Base-by-base conservation (phyloP, 2,329 filamentous ascomycete genomes). In the Polychaeton citri region DNA sequence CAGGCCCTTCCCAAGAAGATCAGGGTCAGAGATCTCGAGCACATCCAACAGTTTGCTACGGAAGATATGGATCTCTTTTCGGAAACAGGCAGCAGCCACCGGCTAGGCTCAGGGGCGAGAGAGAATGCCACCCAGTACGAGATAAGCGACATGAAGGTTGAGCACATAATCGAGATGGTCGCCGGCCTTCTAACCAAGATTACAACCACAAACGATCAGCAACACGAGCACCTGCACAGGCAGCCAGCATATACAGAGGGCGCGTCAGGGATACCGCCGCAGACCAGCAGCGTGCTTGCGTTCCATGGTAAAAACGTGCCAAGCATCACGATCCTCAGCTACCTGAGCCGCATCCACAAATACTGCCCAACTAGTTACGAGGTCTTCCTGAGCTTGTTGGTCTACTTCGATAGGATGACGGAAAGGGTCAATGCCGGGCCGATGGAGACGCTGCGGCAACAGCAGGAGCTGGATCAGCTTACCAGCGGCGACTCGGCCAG, bases 371-470 rank as follows among this genome's bases (percentile, higher is more conserved):
- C 90, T 5, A 96, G 90, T 1, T 98, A 94, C 56, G 90, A 98
- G 60, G 90, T 98, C 0, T 98, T 98, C 54, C 65, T 98, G 41
- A 95, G 87, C 55, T 63, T 98, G 51, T 64, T 98, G 37, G 87
- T 98, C 20, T 98, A 96, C 61, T 98, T 98, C 61, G 90, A 98
- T 58, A 81, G 90, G 43, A 98, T 98, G 90, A 95, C 88, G 30
- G 90, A 96, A 58, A 74, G 85, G 39, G 86, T 96, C 40, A 96
- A 96, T 55, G 79, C 81, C 31, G 71, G 79, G 39, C 80, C 85
- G 5, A 71, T 81, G 57, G 75, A 80, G 54, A 75, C 71, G 43
- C 52, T 79, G 71, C 61, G 53, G 45, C 62, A 64, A 44, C 74
- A 60, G 53, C 63, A 47, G 59, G 61, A 61, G 13, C 45, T 64